A percentile compares a stretch with the other conserved stretches of the same genome.
phyloP scores from a whole-genome alignment of 257 asterid species.

The Nyctanthes arbortristis region DNA sequence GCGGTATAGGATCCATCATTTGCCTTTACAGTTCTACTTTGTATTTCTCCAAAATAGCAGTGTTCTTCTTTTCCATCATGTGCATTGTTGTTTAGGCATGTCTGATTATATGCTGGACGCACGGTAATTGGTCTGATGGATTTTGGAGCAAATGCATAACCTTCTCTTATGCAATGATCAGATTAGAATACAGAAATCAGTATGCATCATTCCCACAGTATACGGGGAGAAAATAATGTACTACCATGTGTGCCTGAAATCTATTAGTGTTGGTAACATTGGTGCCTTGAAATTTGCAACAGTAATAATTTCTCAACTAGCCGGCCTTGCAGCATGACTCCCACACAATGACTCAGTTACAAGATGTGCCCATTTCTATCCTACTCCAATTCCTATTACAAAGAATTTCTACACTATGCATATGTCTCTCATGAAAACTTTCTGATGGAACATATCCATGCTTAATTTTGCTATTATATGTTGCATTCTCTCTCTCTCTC shows the following conservation, averaged over 20 bases:
- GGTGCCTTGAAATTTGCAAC: not conserved
- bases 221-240: not conserved
- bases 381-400: not conserved
- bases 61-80: not conserved
- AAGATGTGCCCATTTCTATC: not conserved
- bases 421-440: not conserved
- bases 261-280: not conserved
- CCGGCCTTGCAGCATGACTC: not conserved
- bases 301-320: not conserved
- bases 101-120: not conserved
- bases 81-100: not conserved
- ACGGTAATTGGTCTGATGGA: slow-evolving; percentile 1
- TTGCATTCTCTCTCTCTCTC: not conserved
- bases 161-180: not conserved
- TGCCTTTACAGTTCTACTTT: slow-evolving; percentile 6
- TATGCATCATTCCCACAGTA: not conserved
- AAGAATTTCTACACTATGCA: not conserved
- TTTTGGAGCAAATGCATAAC: not conserved
- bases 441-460: not conserved
- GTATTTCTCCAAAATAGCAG: slow-evolving; percentile 14
- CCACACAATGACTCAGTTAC: not conserved
- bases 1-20: slow-evolving; percentile 54
- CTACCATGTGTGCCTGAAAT: slow-evolving; percentile 6
- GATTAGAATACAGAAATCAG: not conserved
- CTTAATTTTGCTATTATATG: not conserved